Percentiles rank a stretch among this genome's conserved stretches.
phyloP scores from a whole-genome alignment of 1,139 yeast species.

The Protomyces arabidopsidicola region DNA sequence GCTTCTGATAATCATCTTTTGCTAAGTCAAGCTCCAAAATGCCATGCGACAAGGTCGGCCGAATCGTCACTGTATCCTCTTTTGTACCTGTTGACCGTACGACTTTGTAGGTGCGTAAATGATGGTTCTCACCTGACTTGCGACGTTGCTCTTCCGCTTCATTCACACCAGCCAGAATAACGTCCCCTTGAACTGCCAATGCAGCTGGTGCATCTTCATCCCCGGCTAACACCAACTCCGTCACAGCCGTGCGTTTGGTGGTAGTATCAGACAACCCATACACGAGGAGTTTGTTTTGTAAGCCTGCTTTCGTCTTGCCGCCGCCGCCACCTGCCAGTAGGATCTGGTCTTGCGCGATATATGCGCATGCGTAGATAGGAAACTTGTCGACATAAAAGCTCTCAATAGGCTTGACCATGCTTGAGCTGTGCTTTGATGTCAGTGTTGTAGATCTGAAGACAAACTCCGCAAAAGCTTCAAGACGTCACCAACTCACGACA shows the following conservation, averaged over 20 bases:
- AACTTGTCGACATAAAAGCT: not conserved
- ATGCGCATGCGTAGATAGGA: constrained; percentile 18
- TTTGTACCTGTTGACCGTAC: not conserved
- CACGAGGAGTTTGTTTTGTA: constrained; percentile 8
- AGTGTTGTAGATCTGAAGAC: too few species aligned
- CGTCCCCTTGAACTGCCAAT: constrained; percentile 14
- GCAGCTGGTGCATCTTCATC: constrained; percentile 25
- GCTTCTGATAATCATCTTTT: constrained; percentile 17
- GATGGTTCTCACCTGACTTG: constrained; percentile 9
- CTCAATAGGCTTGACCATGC: not conserved
- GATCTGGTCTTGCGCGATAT: constrained; percentile 24
- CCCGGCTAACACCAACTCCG: constrained; percentile 9
- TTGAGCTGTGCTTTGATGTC: not conserved
- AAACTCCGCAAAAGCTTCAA: too few species aligned
- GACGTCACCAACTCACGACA: too few species aligned
- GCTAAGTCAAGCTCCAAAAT: constrained; percentile 8
- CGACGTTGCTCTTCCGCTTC: constrained; percentile 9
- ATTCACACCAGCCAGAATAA: constrained; percentile 18
- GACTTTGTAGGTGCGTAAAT: constrained; percentile 15
- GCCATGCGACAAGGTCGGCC: constrained; percentile 5
- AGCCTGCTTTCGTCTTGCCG: constrained; percentile 20
- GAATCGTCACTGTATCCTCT: constrained; percentile 2
- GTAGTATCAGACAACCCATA: not conserved
- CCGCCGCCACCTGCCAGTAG: constrained; percentile 27
- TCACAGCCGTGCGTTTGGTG: constrained; percentile 5